Conservation (phyloP, 169 alveolate genomes). For the Neospora caninum region DNA sequence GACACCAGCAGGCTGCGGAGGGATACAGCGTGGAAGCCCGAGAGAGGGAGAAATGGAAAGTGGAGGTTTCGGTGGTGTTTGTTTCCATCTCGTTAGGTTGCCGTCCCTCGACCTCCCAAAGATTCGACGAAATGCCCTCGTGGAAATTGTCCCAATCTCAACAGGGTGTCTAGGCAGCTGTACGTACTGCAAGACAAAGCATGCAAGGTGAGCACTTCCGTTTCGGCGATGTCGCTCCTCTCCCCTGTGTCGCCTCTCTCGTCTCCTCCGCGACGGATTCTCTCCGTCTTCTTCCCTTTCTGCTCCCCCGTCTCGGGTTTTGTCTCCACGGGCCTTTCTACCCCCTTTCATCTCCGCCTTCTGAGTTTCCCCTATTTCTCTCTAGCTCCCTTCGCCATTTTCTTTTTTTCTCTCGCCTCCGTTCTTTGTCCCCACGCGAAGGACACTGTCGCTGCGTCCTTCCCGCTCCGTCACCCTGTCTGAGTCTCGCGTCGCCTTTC, state of each 20-base stretch:
- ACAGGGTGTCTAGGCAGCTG: conserved; percentile 99
- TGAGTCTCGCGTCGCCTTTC: too few species aligned
- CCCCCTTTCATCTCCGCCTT: too few species aligned
- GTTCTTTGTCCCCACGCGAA: too few species aligned
- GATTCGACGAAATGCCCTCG: conserved; percentile 93
- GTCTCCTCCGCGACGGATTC: neutral
- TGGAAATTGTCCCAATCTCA: conserved; percentile 94
- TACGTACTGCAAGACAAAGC: conserved; percentile 98
- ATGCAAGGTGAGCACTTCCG: conserved; percentile 80
- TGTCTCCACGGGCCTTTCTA: too few species aligned
- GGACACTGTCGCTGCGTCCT: too few species aligned
- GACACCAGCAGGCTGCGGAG: neutral
- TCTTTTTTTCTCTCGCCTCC: too few species aligned
- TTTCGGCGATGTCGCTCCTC: neutral
- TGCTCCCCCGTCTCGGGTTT: neutral
- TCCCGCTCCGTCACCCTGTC: too few species aligned
- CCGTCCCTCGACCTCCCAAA: conserved; percentile 97
- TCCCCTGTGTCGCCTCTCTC: neutral
- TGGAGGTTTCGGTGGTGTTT: too few species aligned
- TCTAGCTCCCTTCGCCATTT: too few species aligned
- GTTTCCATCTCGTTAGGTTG: conserved; percentile 67
- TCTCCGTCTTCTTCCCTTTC: neutral
- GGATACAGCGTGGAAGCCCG: too few species aligned
- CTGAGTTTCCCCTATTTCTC: too few species aligned
- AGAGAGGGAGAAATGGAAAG: too few species aligned